These are phyloP conservation scores for Moesziomyces aphidis DNA, from an alignment of 1,284 basidiomycete genomes.

Conservation along the genomic window DNA sequence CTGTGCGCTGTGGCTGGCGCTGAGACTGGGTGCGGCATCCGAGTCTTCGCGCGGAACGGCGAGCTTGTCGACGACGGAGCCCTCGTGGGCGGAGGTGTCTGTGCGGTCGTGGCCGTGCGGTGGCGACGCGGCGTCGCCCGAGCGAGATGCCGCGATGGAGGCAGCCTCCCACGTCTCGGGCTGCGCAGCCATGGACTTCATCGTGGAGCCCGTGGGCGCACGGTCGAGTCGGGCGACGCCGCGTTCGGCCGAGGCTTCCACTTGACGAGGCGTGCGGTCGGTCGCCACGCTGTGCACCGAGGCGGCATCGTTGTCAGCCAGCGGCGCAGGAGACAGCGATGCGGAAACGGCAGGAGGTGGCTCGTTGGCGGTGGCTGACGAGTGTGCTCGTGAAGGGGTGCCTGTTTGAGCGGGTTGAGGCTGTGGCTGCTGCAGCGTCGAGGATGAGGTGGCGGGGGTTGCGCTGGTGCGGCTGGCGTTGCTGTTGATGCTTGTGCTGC, in stretches of 20 bases:
- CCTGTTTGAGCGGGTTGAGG: not conserved
- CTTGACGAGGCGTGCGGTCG: conserved; percentile 24
- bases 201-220: conserved; percentile 32
- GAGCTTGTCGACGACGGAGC: conserved; percentile 44
- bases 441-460: conserved; percentile 1
- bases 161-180: conserved; percentile 37
- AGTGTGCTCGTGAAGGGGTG: conserved; percentile 9
- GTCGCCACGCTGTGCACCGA: conserved; percentile 30
- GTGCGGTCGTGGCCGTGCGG: conserved; percentile 21
- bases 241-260: conserved; percentile 1
- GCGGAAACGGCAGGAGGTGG: not conserved
- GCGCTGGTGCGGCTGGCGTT: conserved; percentile 7
- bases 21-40: conserved; percentile 41
- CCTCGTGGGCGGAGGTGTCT: conserved; percentile 30
- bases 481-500: conserved; percentile 34
- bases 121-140: conserved; percentile 1
- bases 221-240: conserved; percentile 27
- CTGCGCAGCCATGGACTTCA: conserved; percentile 41
- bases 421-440: conserved; percentile 16
- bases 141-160: conserved; percentile 1
- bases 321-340: not conserved
- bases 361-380: conserved; percentile 2
- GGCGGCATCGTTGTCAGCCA: conserved; percentile 12
- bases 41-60: conserved; percentile 37
- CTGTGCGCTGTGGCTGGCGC: conserved; percentile 34